Percentiles rank a stretch among this genome's conserved stretches.
These are phyloP conservation scores for Rhizophagus clarus DNA, from an alignment of 192 early-diverging fungal genomes.

Conservation along the genomic window DNA sequence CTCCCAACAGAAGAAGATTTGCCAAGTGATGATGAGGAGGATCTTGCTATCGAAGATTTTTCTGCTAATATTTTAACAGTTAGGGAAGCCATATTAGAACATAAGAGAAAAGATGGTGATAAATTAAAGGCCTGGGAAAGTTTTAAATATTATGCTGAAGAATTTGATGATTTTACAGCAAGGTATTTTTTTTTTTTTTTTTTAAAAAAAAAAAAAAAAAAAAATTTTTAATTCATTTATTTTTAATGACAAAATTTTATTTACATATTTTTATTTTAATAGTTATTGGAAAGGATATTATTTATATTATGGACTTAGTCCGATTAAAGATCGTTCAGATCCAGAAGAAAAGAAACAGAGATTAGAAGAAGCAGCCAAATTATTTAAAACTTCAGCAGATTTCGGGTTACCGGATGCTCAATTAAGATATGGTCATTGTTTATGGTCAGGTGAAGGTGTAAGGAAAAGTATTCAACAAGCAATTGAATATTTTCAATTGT, in stretches of 20 bases:
- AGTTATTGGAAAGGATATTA: slow-evolving; percentile 33
- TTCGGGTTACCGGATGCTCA: slow-evolving; percentile 12
- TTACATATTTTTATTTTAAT: background rate
- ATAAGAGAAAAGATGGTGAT: slow-evolving; percentile 14
- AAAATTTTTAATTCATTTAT: background rate
- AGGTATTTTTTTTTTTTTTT: no score
- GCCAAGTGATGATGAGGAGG: background rate
- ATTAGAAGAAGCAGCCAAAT: slow-evolving; percentile 10
- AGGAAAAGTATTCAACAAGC: slow-evolving; percentile 4
- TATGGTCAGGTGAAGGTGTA: slow-evolving; percentile 9
- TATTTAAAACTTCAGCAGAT: slow-evolving; percentile 29
- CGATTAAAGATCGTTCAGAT: background rate
- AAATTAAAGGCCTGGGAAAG: background rate
- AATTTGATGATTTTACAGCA: slow-evolving; percentile 19
- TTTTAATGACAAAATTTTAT: background rate
- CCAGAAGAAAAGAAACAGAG: background rate
- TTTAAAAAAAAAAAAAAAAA: no score
- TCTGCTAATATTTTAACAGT: background rate
- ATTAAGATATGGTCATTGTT: slow-evolving; percentile 29
- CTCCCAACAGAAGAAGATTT: background rate
- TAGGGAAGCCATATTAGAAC: slow-evolving; percentile 15
- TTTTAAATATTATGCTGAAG: slow-evolving; percentile 17
- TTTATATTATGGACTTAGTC: slow-evolving; percentile 18
- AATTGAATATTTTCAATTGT: slow-evolving; percentile 14
- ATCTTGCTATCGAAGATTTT: background rate